Conservation (phyloP, 2,329 filamentous ascomycete species). For the Zymoseptoria crescenta region DNA sequence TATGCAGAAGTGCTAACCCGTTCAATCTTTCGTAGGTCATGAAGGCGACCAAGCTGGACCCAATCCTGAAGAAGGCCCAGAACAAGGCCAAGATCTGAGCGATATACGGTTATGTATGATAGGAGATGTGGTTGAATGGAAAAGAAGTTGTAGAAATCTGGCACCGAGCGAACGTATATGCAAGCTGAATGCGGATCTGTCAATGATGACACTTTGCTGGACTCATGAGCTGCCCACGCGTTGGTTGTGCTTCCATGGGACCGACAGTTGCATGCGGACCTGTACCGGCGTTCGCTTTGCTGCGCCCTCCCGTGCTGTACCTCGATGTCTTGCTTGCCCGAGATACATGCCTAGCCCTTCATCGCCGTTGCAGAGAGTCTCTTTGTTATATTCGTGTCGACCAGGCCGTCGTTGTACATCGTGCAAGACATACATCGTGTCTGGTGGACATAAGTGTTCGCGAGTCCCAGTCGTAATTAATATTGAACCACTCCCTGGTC, state of each 20-base stretch:
- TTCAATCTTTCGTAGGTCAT: slow-evolving; percentile 41
- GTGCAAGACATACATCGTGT: neutral
- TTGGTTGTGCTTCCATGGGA: too few relatives aligned
- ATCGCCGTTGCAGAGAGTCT: too few relatives aligned
- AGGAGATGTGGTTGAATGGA: neutral
- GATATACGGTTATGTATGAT: neutral
- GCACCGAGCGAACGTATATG: too few relatives aligned
- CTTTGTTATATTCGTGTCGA: too few relatives aligned
- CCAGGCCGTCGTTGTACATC: neutral
- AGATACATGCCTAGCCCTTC: too few relatives aligned
- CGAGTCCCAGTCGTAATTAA: neutral
- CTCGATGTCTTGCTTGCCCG: too few relatives aligned
- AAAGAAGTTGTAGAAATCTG: neutral
- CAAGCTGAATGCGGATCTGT: too few relatives aligned
- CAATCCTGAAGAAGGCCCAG: slow-evolving; percentile 82
- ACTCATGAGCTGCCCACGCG: too few relatives aligned
- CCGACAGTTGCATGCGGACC: too few relatives aligned
- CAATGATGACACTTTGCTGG: too few relatives aligned
- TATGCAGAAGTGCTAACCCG: neutral
- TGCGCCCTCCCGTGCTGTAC: too few relatives aligned
- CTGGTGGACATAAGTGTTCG: neutral
- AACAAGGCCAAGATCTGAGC: slow-evolving; percentile 72
- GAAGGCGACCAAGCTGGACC: slow-evolving; percentile 96
- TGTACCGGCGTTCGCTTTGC: too few relatives aligned
- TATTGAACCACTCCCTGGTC: neutral